These are phyloP conservation scores for Solidago caesia DNA, from an alignment of 129 eudicot genomes.

Conservation along the genomic window DNA sequence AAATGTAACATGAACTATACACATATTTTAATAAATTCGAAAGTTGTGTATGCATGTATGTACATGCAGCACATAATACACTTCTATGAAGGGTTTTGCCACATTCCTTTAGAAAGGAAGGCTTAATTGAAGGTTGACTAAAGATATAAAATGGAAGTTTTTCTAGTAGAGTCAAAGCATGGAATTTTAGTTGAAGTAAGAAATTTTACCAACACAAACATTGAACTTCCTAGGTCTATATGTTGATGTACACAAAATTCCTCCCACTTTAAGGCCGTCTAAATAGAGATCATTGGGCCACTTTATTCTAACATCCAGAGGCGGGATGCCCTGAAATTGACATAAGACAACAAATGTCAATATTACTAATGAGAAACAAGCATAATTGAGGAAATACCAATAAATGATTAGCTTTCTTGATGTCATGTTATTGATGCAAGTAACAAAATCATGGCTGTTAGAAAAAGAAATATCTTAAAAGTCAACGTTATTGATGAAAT, in stretches of 20 bases:
- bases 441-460: too few species aligned
- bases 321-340: constrained; percentile 63
- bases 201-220: constrained; percentile 76
- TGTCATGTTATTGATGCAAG: too few species aligned
- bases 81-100: too few species aligned
- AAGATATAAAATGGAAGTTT: neutral
- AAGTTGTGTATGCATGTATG: neutral
- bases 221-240: constrained; percentile 70
- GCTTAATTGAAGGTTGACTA: constrained; percentile 7
- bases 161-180: constrained; percentile 2
- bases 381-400: too few species aligned
- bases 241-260: constrained; percentile 78
- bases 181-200: constrained; percentile 1
- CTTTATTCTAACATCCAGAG: constrained; percentile 73
- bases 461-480: too few species aligned
- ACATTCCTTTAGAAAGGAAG: too few species aligned
- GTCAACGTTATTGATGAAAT: too few species aligned
- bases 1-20: neutral
- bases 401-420: too few species aligned
- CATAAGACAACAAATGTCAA: neutral
- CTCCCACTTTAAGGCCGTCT: constrained; percentile 83
- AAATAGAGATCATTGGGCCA: constrained; percentile 95
- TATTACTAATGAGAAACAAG: too few species aligned
- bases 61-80: neutral
- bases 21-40: neutral